Conservation (phyloP, 345 rosid genomes). For the Lepidium didymum region DNA sequence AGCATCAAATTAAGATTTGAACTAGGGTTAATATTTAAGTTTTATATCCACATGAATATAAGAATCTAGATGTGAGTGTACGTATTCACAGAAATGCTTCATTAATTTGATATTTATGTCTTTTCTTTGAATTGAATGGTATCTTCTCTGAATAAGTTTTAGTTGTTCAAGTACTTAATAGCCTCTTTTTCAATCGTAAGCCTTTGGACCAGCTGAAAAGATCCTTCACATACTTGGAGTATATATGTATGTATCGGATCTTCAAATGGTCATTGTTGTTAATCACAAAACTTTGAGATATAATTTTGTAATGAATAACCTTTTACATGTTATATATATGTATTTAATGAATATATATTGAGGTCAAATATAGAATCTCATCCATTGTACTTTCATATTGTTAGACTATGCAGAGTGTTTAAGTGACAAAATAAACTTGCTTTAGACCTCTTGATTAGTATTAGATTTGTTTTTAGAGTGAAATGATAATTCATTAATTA, state of each 20-base stretch:
- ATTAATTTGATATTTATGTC: neutral
- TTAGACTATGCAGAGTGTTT: neutral
- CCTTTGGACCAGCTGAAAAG: neutral
- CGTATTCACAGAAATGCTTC: conserved; percentile 10
- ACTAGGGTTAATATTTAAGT: conserved; percentile 9
- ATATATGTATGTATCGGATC: neutral
- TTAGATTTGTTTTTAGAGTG: neutral
- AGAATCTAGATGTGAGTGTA: conserved; percentile 14
- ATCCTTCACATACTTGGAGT: neutral
- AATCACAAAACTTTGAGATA: neutral
- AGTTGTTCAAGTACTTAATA: conserved; percentile 1
- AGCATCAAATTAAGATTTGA: conserved; percentile 9
- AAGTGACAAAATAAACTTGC: neutral
- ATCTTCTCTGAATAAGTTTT: neutral
- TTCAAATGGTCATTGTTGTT: no score
- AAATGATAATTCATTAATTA: neutral
- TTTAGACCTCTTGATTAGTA: neutral
- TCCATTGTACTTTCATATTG: neutral
- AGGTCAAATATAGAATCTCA: neutral
- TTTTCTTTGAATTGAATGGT: neutral
- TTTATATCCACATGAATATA: conserved; percentile 9
- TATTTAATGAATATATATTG: neutral
- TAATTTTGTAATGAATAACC: neutral
- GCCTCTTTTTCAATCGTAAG: neutral
- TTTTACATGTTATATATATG: neutral